Base-by-base conservation (phyloP, 257 asterid genomes). In the Salvia splendens region DNA sequence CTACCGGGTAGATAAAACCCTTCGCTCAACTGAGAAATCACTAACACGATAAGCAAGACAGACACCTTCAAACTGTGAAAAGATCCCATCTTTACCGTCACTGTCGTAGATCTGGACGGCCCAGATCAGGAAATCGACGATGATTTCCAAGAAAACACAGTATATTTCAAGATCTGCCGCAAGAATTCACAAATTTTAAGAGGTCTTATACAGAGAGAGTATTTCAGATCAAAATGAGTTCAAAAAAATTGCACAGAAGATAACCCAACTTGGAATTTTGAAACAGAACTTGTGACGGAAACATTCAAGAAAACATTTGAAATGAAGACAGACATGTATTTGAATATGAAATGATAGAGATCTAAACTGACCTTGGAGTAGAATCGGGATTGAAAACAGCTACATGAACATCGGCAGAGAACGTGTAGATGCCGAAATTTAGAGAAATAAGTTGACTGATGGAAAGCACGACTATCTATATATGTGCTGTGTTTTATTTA, bases 1-100 rank as follows among this genome's bases (percentile, higher is more conserved):
- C 95, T 89, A 68, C 95, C 96, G 50, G 95, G 96, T 48, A 89
- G 88, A 61, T 89, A 89, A 83, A 87, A 89, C 53, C 93, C 91
- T 12, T 76, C 82, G 45, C 93, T 86, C 72, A 74, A 56, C 76
- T 82, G 78, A 47, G 49, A 73, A 57, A 76, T 17, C 58, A 38
- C 72, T 75, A 78, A 47, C 69, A 73, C 80, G 72, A 82, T 12
- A 38, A 83, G 78, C 78, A 85, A 65, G 61, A 71, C 81, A 84
- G 85, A 83, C 78, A 85, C 82, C 89, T 76, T 82, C 74, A 76
- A 66, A 52, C 70, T 80, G 59, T 59, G 70, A 66, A 82, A 71
- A 74, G 80, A 70, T 46, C 74, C 86, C 92, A 89, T 89, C 80
- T 79, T 84, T 40, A 36, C 11, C 17, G 71, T 52, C 64, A 64